Percentiles rank a stretch among this genome's conserved stretches.
Evolutionary conservation across 1,284 basidiomycete genomes (phyloP).

Genomic region (Sporisorium sorghi): DNA sequence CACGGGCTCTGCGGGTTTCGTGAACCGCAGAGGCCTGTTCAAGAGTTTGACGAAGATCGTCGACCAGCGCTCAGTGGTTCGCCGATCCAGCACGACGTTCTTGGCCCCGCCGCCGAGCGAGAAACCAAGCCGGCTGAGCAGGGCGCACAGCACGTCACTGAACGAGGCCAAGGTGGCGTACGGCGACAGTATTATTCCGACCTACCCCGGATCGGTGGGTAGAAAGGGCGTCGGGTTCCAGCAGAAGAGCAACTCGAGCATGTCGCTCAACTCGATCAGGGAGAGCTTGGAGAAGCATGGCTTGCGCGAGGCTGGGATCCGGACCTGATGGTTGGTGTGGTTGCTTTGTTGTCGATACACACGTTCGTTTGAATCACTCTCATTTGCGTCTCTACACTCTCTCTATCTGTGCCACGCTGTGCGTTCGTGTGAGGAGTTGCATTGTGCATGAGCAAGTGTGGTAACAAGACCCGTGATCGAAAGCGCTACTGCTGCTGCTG

Average conservation of each 20-base stretch:
- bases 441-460: too few relatives aligned
- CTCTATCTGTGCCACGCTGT: background rate
- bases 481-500: background rate
- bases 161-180: too few relatives aligned
- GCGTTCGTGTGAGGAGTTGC: background rate
- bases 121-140: too few relatives aligned
- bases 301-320: constrained; percentile 17
- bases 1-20: background rate
- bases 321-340: too few relatives aligned
- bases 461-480: too few relatives aligned
- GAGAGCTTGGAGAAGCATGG: constrained; percentile 22
- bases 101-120: too few relatives aligned
- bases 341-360: constrained; percentile 8
- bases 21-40: constrained; percentile 13
- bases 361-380: background rate
- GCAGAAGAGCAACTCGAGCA: background rate
- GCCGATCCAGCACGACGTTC: too few relatives aligned
- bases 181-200: background rate
- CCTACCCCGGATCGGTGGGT: background rate
- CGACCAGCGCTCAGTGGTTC: constrained; percentile 3
- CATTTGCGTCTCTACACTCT: background rate
- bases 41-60: constrained; percentile 24
- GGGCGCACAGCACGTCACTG: too few relatives aligned
- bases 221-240: background rate
- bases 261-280: constrained; percentile 3